Base-by-base conservation (phyloP, 352 stramenopile species). In the Phytophthora multivora region DNA sequence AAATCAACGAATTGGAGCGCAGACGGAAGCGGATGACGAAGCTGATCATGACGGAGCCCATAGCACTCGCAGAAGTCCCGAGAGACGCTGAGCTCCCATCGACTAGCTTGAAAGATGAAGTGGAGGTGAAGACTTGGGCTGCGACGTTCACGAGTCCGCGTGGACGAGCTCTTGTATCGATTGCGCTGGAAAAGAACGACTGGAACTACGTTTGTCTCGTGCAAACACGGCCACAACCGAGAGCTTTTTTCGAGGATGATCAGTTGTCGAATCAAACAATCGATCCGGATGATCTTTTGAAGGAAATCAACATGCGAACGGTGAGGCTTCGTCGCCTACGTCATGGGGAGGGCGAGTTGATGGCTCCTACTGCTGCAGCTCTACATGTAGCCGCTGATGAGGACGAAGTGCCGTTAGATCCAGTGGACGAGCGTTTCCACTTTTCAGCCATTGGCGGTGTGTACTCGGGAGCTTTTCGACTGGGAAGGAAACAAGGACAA, bases 131-230 rank as follows among this genome's bases (percentile, higher is more conserved):
- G 10, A 80, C 71, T 23, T 90, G 83, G 80, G 60, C 66, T 2
- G 77, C 83, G n/a, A 51, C 59, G 16, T 88, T 90, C 46, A 71
- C 41, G 16, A 88, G 80, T 49, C 49, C 71, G 12, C 80, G 80
- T 4, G 80, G 78, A 16, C 57, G 63, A 0, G 74, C 84, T 35
- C 63, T 91, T 12, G 66, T 55, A 6, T 71, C 71, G 0, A 50
- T 89, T 3, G 82, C 80, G 3, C 67, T 91, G n/a, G 56, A 57
- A 4, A 90, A 90, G 54, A 65, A 49, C 36, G 77, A 90, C 63
- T 90, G 81, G 81, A 87, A 79, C 19, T 85, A 85, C 26, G 58
- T 90, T 4, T 83, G 81, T 28, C 63, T 90, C 0, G 71, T 87
- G 30, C 70, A 82, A 41, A 89, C 80, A 11, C 71, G 80, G 8